Percentiles rank a stretch among this genome's conserved stretches.
phyloP scores from a whole-genome alignment of 306 rosid genomes.

The Trifolium dubium region DNA sequence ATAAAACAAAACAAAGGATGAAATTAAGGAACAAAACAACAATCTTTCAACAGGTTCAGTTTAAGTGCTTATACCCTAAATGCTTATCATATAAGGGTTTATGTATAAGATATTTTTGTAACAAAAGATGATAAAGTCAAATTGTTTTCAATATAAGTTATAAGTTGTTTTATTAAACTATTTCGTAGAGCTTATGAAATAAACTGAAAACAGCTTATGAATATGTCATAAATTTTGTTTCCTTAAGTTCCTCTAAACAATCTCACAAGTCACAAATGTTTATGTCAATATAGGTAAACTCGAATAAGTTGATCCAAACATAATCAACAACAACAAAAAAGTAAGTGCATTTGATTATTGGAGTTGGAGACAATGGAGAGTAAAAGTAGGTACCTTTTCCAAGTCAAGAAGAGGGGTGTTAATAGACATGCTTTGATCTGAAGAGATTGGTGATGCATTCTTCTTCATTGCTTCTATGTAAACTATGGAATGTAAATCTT shows the following conservation, averaged over 20 bases:
- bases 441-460: constrained; percentile 57
- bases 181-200: background rate
- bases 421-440: constrained; percentile 69
- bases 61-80: too few relatives aligned
- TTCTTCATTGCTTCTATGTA: constrained; percentile 46
- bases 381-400: constrained; percentile 66
- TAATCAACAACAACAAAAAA: background rate
- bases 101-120: background rate
- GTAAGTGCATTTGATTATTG: background rate
- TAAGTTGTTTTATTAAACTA: background rate
- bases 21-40: background rate
- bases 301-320: background rate
- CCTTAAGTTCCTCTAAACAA: background rate
- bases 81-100: too few relatives aligned
- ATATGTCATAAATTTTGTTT: background rate
- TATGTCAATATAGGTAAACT: background rate
- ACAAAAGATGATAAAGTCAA: background rate
- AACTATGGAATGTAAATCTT: background rate
- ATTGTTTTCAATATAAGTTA: background rate
- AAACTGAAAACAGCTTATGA: background rate
- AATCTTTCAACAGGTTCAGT: background rate
- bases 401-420: constrained; percentile 81
- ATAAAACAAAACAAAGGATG: constrained; percentile 4
- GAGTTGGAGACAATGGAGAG: background rate
- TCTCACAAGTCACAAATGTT: background rate